Evolutionary conservation across 1,284 basidiomycete species (phyloP).

Genomic region (Coriolopsis trogii): DNA sequence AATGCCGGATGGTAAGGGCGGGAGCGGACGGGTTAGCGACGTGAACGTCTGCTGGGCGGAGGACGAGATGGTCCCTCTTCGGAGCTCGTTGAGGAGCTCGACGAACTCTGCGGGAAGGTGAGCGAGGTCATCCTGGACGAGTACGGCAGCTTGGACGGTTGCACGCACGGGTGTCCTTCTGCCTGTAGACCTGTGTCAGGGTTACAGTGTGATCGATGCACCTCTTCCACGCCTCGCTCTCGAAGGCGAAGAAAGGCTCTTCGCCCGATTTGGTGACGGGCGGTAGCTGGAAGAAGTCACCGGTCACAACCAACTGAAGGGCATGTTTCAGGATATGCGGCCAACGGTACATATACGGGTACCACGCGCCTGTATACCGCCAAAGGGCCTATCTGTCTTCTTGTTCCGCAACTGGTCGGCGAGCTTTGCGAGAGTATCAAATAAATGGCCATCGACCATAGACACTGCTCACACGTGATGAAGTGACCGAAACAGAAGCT

Average conservation of each 20-base stretch:
- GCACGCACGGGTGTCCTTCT: slow-evolving; percentile 50
- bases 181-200: slow-evolving; percentile 88
- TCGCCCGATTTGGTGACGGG: slow-evolving; percentile 71
- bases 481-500: slow-evolving; percentile 5
- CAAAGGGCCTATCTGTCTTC: slow-evolving; percentile 75
- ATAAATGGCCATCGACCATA: slow-evolving; percentile 94
- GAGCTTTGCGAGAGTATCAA: slow-evolving; percentile 75
- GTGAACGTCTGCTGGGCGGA: slow-evolving; percentile 51
- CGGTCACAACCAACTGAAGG: slow-evolving; percentile 79
- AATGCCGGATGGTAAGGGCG: slow-evolving; percentile 43
- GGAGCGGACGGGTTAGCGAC: slow-evolving; percentile 43
- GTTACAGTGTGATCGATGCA: slow-evolving; percentile 82
- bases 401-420: slow-evolving; percentile 43
- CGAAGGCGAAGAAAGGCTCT: slow-evolving; percentile 78
- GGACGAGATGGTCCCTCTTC: slow-evolving; percentile 62
- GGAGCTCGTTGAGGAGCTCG: slow-evolving; percentile 90
- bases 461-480: slow-evolving; percentile 65
- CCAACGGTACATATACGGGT: background rate
- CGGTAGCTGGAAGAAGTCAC: slow-evolving; percentile 97
- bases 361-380: slow-evolving; percentile 93
- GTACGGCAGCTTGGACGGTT: background rate
- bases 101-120: slow-evolving; percentile 68
- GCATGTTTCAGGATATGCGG: background rate
- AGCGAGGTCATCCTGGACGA: background rate
- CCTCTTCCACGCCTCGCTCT: slow-evolving; percentile 83